Evolutionary conservation across 2,329 filamentous ascomycete species (phyloP).

Genomic region (Diplodia corticola): DNA sequence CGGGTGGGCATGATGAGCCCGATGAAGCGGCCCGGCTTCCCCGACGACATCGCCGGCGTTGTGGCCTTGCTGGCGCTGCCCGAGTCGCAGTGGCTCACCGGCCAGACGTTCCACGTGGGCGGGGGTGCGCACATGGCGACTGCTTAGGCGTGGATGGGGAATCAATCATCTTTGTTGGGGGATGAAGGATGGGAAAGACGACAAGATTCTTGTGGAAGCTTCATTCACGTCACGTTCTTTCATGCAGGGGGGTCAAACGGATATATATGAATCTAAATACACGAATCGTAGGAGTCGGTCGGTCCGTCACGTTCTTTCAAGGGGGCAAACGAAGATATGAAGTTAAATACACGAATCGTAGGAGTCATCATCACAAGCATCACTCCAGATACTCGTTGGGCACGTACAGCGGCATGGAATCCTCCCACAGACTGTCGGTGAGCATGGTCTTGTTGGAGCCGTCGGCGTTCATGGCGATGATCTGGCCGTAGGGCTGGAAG

Average conservation of each 20-base stretch:
- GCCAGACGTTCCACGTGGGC: constrained; percentile 10
- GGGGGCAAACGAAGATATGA: too few relatives aligned
- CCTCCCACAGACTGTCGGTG: constrained; percentile 29
- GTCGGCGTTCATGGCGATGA: constrained; percentile 47
- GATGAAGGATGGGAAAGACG: too few relatives aligned
- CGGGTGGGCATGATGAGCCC: not conserved
- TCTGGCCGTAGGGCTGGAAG: constrained; percentile 50
- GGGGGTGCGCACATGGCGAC: constrained; percentile 17
- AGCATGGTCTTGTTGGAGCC: constrained; percentile 31
- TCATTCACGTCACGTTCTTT: too few relatives aligned
- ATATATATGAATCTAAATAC: too few relatives aligned
- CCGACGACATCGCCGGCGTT: not conserved
- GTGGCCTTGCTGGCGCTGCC: not conserved
- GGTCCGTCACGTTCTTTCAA: too few relatives aligned
- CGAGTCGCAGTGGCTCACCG: constrained; percentile 13
- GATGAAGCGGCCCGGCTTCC: not conserved
- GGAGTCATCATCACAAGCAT: too few relatives aligned
- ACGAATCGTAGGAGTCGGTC: too few relatives aligned
- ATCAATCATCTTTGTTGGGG: not conserved
- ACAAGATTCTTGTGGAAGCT: too few relatives aligned
- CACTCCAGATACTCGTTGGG: constrained; percentile 24
- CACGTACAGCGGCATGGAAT: constrained; percentile 28
- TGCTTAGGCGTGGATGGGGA: not conserved
- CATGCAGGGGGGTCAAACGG: too few relatives aligned
- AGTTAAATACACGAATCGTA: too few relatives aligned